Percentiles rank a stretch among this genome's conserved stretches.
Evolutionary conservation across 768 basidiomycete species (phyloP).

Genomic region (Auricularia sp.): DNA sequence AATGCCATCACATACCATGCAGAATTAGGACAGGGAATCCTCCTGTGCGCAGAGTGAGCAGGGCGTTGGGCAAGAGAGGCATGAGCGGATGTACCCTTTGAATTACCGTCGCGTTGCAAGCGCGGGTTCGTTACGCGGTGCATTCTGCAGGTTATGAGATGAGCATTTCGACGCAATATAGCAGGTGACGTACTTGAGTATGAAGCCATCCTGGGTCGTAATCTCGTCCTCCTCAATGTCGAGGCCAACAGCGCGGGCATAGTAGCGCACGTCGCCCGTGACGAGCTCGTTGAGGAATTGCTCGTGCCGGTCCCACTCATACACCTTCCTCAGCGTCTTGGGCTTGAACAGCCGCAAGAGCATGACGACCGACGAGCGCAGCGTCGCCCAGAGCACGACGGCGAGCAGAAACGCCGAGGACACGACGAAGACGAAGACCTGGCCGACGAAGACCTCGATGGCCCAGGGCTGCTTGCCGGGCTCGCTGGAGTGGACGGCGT

Average conservation of each 20-base stretch:
- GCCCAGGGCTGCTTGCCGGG: neutral
- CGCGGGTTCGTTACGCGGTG: conserved; percentile 27
- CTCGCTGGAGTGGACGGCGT: neutral
- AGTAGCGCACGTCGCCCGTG: conserved; percentile 32
- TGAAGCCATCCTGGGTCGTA: conserved; percentile 38
- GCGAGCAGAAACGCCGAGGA: conserved; percentile 29
- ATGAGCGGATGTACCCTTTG: conserved; percentile 12
- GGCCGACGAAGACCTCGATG: conserved; percentile 4
- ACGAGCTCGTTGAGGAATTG: conserved; percentile 28
- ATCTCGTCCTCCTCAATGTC: conserved; percentile 34
- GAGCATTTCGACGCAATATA: conserved; percentile 1
- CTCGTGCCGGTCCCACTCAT: conserved; percentile 29
- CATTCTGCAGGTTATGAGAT: conserved; percentile 12
- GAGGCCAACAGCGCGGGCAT: conserved; percentile 32
- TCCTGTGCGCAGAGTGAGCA: neutral
- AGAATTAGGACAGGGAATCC: conserved; percentile 35
- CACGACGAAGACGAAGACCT: conserved; percentile 12
- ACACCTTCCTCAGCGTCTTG: conserved; percentile 12
- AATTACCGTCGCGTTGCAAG: conserved; percentile 17
- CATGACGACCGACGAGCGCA: conserved; percentile 9
- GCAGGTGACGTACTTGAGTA: conserved; percentile 16
- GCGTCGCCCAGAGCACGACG: conserved; percentile 33
- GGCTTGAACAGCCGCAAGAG: conserved; percentile 11
- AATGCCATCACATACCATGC: conserved; percentile 18
- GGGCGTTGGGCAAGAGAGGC: no score